Base-by-base conservation (phyloP, 306 rosid species). In the Begonia masoniana region DNA sequence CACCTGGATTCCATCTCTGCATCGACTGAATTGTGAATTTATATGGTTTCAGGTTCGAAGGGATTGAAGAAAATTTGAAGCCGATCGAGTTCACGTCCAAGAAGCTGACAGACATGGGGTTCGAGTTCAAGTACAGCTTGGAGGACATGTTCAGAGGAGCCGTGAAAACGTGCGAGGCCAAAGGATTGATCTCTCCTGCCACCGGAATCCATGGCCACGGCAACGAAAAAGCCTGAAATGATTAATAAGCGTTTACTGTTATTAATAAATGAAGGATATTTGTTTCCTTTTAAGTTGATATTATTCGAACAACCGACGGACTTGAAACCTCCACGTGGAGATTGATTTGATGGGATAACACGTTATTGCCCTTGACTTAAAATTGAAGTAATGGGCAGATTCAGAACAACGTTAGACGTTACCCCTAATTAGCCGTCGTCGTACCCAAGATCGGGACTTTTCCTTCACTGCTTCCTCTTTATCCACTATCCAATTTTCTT, bases 141-240 rank as follows among this genome's bases (percentile, higher is more conserved):
- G 88, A 80, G 67, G 94, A 80, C 9, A 87, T 87, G 94, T 87
- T 64, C 68, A 53, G 60, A 0, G 86, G 57, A 39, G 96, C 96
- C 3, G 60, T 82, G 9, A 81, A 83, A 2, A 39, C 79, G 10
- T 87, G 96, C 61, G 69, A 43, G 17, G 58, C 65, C 58, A 87
- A 76, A 60, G 82, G 83, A 5, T 68, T 80, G 56, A 67, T 75
- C 5, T 39, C 10, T 43, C 15, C 67, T 62, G 43, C 43, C 13
- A 15, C 53, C 16, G 46, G 64, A 47, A 50, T n/a, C 9, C 51
- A 50, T 13, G 15, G 13, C 13, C 13, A 10, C 2, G 13, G 49
- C 49, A 6, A 45, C 15, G n/a, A 7, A 11, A 45, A 45, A 6
- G 49, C 39, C 39, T 31, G 39, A 31, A 31, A 31, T 31, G 39